Base-by-base conservation (phyloP, 495 filamentous ascomycete genomes). In the Trichoderma gamsii region DNA sequence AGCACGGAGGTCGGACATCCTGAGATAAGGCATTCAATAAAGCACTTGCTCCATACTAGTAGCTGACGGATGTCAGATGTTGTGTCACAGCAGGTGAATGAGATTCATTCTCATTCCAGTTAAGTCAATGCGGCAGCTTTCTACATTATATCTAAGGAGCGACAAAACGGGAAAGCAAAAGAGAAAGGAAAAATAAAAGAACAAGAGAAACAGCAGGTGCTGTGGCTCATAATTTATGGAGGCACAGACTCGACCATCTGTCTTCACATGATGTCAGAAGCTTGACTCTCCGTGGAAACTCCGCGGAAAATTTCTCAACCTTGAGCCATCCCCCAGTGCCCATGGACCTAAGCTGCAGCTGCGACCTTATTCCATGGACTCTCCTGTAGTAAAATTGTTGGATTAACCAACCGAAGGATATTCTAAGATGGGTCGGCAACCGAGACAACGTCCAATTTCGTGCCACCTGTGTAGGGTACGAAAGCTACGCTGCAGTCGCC, bases 401-500 rank as follows among this genome's bases (percentile, higher is more conserved):
- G 56, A 12, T 61, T 61, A 61, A 13, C 23, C 56, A 61, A 12
- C 27, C 27, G 56, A 32, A 61, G 13, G 9, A 32, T 61, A 61
- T 61, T 61, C 56, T 12, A 61, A 25, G 27, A 61, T 61, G 56
- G 56, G 56, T 13, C 56, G 56, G 23, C 56, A 61, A 61, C 56
- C 56, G 69, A 38, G 44, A 61, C 56, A 61, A 61, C 56, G 56
- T 18, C 56, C 56, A 16, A 61, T 61, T 61, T 72, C 71, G 5
- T 72, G 71, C 64, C 59, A 56, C 43, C 68, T 71, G 49, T 71
- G 70, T 65, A 63, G 70, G 65, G 21, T 68, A 29, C 68, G 74
- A 41, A 76, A 76, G 52, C 71, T 76, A 6, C 72, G 74, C 38
- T 76, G 74, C 67, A 72, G 69, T 64, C 38, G 74, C 69, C 64